Base-by-base conservation (phyloP, 257 asterid genomes). In the Nicotiana sylvestris region DNA sequence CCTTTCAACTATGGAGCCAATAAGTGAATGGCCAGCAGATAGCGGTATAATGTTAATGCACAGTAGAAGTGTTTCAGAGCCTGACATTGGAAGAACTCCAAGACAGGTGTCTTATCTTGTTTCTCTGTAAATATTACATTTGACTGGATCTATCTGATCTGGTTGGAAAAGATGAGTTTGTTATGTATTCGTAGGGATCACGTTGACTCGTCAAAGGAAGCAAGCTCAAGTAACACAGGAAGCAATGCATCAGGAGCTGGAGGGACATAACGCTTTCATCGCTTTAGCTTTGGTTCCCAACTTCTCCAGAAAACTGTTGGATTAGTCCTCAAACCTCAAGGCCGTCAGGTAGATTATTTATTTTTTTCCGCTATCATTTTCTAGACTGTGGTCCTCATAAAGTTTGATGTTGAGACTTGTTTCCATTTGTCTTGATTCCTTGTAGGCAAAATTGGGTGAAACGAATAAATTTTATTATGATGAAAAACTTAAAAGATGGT, bases 51-150 rank as follows among this genome's bases (percentile, higher is more conserved):
- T 43, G 91, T 43, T 86, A 2, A 90, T 85, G 92, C 98, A 95
- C 82, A 87, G 30, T 29, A 29, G 1, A 29, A 29, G 30, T 29
- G 30, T 29, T 29, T 29, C 30, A 29, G 30, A 29, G 90, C 99
- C 99, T 18, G 95, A 95, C 88, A 90, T 95, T 62, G 98, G 99
- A 68, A 91, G 97, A 89, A 92, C 89, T 88, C 97, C 97, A 60
- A 88, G 86, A 89, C 96, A 93, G 98, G 99, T 93, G 84, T 81
- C 85, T 85, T 80, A 61, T 66, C 58, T 58, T 56, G 60, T 11
- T 84, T 62, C 62, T 70, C 74, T 37, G 25, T 78, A 72, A 37
- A 30, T 9, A 27, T 16, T 30, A 53, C 35, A 18, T 46, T 46
- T 30, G 64, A 43, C 74, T 72, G 25, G 27, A 49, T 68, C 53